Evolutionary conservation across 805 yeast species (phyloP), one percentile per base, ranked within the genome.

Genomic region (Barnettozyma siamensis): DNA sequence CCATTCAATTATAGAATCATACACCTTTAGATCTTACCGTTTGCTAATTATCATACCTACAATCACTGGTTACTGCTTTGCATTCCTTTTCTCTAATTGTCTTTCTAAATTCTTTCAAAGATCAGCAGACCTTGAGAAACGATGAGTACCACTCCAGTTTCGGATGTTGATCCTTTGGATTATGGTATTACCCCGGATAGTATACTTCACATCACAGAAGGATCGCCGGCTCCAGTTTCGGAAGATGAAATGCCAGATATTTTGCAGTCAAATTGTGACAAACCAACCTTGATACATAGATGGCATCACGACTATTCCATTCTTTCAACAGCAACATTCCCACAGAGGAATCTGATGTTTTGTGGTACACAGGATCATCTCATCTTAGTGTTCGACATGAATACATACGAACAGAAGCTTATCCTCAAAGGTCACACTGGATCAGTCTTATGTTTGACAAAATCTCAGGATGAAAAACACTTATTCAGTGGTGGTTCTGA

Each of bases 331-430:
- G 73, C 76, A 7, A 72, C 83, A 8, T 78, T 83, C 18, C 83
- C 86, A 0, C 59, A 62, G 21, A 67, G 70, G 43, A 71, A 72
- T 27, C 60, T 83, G 7, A 49, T 91, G 5, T 84, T 86, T 57
- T 93, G 95, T 41, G 99, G 99, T 9, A 88, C 96, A 1, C 95
- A 89, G 49, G 86, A 85, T 53, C 85, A 93, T 10, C 76, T 75
- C 49, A 82, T 91, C 31, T 62, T 86, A 31, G 81, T 86, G 1
- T 80, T 73, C 54, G 91, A 87, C 52, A 64, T 84, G 40, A 62
- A 60, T 5, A 79, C 84, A 1, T 91, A 76, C 58, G 79, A 80
- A 49, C 66, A 70, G 37, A 72, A 71, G 35, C 59, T 67, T 30
- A 68, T 66, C 9, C 62, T 85, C 17, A 67, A 67, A 6, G 86